Percentiles rank a stretch among this genome's conserved stretches.
Evolutionary conservation across 805 yeast species (phyloP).

Genomic region (Jamesozyma hellenica): DNA sequence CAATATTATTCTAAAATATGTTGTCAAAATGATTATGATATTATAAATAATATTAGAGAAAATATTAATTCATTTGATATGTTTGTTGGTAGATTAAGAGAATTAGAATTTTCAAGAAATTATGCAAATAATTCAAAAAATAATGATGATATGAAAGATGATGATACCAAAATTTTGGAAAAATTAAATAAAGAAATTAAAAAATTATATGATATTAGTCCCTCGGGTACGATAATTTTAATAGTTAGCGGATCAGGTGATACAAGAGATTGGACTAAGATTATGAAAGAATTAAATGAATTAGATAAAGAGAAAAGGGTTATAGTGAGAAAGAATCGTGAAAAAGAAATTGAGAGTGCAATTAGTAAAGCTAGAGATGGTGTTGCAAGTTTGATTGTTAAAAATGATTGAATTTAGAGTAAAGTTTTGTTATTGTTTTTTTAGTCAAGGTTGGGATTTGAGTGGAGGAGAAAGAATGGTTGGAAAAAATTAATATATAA

Average conservation of each 20-base stretch:
- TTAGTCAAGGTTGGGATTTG: neutral
- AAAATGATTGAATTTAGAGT: slow-evolving; percentile 13
- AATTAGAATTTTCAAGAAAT: slow-evolving; percentile 39
- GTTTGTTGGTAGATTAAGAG: slow-evolving; percentile 46
- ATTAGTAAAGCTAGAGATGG: slow-evolving; percentile 50
- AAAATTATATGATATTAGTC: slow-evolving; percentile 41
- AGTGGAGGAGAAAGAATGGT: neutral
- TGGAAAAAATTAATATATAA: too few relatives aligned
- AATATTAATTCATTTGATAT: slow-evolving; percentile 37
- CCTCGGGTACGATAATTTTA: slow-evolving; percentile 50
- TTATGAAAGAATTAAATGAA: slow-evolving; percentile 35
- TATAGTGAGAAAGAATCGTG: slow-evolving; percentile 35
- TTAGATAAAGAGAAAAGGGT: slow-evolving; percentile 33
- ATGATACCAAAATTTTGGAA: slow-evolving; percentile 6
- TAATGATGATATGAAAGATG: neutral
- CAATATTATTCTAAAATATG: slow-evolving; percentile 23
- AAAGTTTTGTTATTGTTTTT: too few relatives aligned
- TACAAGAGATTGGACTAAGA: slow-evolving; percentile 34
- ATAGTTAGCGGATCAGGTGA: slow-evolving; percentile 57
- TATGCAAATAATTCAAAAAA: slow-evolving; percentile 22
- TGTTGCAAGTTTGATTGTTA: slow-evolving; percentile 44
- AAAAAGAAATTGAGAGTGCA: slow-evolving; percentile 37
- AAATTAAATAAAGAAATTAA: slow-evolving; percentile 38
- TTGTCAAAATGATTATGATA: slow-evolving; percentile 52
- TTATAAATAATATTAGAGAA: slow-evolving; percentile 34